These are phyloP conservation scores for Asterophora parasitica DNA, from an alignment of 768 basidiomycete genomes.

Conservation along the genomic window DNA sequence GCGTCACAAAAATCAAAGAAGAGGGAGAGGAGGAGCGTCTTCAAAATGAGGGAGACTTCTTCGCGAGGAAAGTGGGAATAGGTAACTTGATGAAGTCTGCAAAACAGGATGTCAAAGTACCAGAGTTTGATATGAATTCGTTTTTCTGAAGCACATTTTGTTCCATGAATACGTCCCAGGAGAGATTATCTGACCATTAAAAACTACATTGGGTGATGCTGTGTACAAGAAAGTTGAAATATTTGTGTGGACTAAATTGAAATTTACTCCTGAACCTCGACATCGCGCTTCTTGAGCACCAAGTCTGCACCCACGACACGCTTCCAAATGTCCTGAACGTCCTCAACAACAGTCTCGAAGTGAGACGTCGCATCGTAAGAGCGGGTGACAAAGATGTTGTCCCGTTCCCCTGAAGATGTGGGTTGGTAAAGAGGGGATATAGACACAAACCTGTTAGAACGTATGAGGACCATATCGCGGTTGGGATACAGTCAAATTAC, in stretches of 20 bases:
- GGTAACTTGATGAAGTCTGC: conserved; percentile 89
- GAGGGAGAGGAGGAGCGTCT: conserved; percentile 26
- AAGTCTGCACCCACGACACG: conserved; percentile 74
- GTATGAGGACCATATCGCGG: conserved; percentile 7
- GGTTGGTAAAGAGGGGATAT: conserved; percentile 88
- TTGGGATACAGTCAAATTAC: conserved; percentile 19
- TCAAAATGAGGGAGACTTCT: conserved; percentile 53
- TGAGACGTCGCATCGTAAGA: conserved; percentile 99
- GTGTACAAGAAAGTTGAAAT: conserved; percentile 6
- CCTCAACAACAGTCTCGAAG: conserved; percentile 98
- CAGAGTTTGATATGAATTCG: conserved; percentile 83
- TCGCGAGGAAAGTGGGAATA: conserved; percentile 65
- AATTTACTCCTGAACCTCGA: conserved; percentile 48
- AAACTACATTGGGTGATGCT: conserved; percentile 12
- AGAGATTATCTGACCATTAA: background rate
- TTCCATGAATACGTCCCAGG: background rate
- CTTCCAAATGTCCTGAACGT: conserved; percentile 96
- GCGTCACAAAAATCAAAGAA: conserved; percentile 20
- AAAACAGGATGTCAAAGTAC: conserved; percentile 78
- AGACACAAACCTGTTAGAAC: conserved; percentile 69
- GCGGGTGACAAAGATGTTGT: conserved; percentile 95
- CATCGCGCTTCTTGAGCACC: conserved; percentile 85
- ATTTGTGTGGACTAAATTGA: background rate
- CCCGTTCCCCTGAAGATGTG: conserved; percentile 70
- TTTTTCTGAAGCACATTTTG: conserved; percentile 41